phyloP scores from a whole-genome alignment of 1,284 basidiomycete species.

The Apiotrichum siamense region DNA sequence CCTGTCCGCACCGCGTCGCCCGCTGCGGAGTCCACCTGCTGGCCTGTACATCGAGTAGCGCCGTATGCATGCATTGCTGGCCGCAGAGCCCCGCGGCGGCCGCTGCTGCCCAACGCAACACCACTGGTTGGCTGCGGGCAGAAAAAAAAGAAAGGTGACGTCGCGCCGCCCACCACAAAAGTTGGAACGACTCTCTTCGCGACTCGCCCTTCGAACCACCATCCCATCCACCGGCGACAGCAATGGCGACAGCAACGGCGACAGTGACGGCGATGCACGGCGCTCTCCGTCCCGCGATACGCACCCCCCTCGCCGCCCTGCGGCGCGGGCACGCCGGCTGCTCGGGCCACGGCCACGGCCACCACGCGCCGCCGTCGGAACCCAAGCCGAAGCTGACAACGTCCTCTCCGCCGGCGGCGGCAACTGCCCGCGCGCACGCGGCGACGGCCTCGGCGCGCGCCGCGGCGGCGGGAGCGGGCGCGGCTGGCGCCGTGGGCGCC shows the following conservation, averaged over 20 bases:
- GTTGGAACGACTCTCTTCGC: neutral
- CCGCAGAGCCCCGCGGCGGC: no score
- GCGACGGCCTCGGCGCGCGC: neutral
- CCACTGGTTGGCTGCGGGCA: neutral
- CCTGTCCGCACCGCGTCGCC: no score
- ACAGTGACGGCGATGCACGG: neutral
- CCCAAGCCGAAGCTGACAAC: neutral
- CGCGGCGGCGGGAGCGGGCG: neutral
- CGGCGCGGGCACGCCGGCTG: slow-evolving; percentile 4
- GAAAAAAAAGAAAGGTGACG: no score
- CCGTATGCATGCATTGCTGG: no score
- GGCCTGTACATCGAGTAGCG: no score
- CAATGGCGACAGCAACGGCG: neutral
- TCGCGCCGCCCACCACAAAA: neutral
- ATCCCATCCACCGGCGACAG: neutral
- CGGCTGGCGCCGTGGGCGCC: neutral
- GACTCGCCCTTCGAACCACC: neutral
- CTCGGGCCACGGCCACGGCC: neutral
- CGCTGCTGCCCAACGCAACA: neutral
- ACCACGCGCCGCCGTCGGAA: neutral
- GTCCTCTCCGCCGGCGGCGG: neutral
- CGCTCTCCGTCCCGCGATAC: neutral
- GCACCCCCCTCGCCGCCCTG: neutral
- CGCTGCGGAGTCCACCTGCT: no score
- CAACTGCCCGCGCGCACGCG: neutral